Base-by-base conservation (phyloP, 352 stramenopile genomes). In the Phytophthora aleatoria region DNA sequence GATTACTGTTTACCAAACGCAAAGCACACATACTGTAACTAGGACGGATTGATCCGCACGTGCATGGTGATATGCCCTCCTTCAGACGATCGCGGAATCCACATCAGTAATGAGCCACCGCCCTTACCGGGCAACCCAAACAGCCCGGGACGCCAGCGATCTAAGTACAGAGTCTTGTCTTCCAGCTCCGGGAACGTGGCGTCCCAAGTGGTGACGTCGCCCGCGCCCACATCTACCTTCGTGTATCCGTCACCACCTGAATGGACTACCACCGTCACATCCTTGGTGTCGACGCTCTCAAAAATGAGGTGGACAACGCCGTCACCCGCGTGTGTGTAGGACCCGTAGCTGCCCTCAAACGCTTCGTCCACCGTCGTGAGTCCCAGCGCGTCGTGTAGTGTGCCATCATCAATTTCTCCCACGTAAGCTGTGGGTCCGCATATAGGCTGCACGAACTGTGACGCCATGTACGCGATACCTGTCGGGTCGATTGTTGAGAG, bases 371-470 rank as follows among this genome's bases (percentile, higher is more conserved):
- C 33, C 11, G 39, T 28, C 3, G 24, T 49, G 2, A 73, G 48
- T 12, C 66, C 66, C 33, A 87, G 64, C 1, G 75, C 73, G 24
- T 74, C 49, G 16, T 76, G 50, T 0, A 81, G 20, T 9, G 73
- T 71, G 6, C 78, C 78, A 42, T 84, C 71, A 16, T 77, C 68
- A 47, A 87, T 81, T 3, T 79, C 62, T 3, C 75, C 73, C 2
- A 84, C 33, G 51, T 74, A 83, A 3, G 64, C 54, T 11, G 73
- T 83, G 1, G 78, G 73, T 9, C 71, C 71, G 47, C 78, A 85
- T 20, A 85, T 76, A 0, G 78, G 78, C 45, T 87, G 76, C 0
- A 87, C 61, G n/a, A 81, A 85, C 10, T 83, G 64, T 15, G 75
- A 66, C 2, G 69, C 76, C 73, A 87, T 75, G 27, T 69, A 66